Conservation (phyloP, 2,329 filamentous ascomycete genomes). For the Didymella arachidicola region DNA sequence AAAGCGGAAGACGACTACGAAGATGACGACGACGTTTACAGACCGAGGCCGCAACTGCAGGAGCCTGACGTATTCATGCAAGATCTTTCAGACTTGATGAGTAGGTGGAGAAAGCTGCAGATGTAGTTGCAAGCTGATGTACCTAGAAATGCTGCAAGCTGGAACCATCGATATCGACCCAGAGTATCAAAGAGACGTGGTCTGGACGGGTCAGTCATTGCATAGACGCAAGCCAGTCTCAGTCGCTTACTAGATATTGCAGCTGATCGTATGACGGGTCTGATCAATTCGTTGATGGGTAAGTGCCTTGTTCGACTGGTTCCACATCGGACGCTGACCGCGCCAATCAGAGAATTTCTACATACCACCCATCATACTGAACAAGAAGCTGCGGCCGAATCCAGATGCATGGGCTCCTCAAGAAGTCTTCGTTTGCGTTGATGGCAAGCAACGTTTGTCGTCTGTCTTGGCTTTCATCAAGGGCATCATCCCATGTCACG, state of each 20-base stretch:
- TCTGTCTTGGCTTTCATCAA: conserved; percentile 56
- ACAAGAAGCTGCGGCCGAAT: conserved; percentile 37
- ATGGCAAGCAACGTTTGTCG: conserved; percentile 59
- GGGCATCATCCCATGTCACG: conserved; percentile 55
- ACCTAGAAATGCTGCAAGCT: conserved; percentile 31
- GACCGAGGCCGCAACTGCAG: conserved; percentile 35
- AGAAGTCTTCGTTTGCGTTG: conserved; percentile 52
- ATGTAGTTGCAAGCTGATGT: conserved; percentile 3
- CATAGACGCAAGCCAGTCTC: neutral
- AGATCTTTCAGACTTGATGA: conserved; percentile 34
- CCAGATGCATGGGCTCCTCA: conserved; percentile 23
- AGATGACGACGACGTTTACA: conserved; percentile 28
- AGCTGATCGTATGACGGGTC: conserved; percentile 46
- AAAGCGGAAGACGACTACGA: conserved; percentile 26
- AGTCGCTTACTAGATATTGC: neutral
- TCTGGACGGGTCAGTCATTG: conserved; percentile 49
- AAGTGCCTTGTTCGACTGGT: neutral
- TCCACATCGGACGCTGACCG: neutral
- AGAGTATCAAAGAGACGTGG: conserved; percentile 58
- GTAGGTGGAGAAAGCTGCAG: conserved; percentile 24
- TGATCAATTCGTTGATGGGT: conserved; percentile 50
- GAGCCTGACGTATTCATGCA: conserved; percentile 30
- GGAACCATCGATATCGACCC: conserved; percentile 53
- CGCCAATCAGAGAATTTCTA: conserved; percentile 49
- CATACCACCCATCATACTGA: conserved; percentile 60